phyloP scores from a whole-genome alignment of 345 rosid genomes.

The Eucalyptus sp. region DNA sequence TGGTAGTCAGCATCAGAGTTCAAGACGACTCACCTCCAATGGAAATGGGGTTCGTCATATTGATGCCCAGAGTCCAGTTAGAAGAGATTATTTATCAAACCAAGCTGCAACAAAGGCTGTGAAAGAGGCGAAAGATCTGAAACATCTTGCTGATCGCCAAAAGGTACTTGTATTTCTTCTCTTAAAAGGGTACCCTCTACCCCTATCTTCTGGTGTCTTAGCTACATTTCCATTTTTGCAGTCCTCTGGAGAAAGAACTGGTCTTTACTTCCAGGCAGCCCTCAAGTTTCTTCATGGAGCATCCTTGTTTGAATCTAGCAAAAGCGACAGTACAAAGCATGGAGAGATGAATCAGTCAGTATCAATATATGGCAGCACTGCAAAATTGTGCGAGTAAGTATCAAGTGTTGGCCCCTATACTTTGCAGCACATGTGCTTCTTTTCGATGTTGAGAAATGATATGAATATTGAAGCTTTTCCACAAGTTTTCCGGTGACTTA shows the following conservation, averaged over 20 bases:
- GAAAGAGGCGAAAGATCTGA: slow-evolving; percentile 90
- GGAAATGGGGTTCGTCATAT: slow-evolving; percentile 38
- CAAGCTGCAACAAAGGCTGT: slow-evolving; percentile 62
- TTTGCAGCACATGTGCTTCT: background rate
- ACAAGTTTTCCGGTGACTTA: background rate
- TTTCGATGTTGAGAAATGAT: background rate
- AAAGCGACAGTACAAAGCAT: slow-evolving; percentile 50
- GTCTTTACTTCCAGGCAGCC: slow-evolving; percentile 88
- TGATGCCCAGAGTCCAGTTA: slow-evolving; percentile 57
- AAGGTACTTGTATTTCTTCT: slow-evolving; percentile 37
- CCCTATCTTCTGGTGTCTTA: background rate
- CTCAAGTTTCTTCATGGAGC: slow-evolving; percentile 93
- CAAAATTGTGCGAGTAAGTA: slow-evolving; percentile 93
- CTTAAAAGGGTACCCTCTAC: slow-evolving; percentile 32
- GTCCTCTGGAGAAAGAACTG: slow-evolving; percentile 68
- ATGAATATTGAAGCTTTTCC: background rate
- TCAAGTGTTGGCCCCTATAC: background rate
- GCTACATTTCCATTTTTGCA: slow-evolving; percentile 14
- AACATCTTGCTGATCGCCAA: slow-evolving; percentile 88
- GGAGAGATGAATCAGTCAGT: slow-evolving; percentile 58
- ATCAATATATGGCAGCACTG: slow-evolving; percentile 73
- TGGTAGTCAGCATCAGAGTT: slow-evolving; percentile 31
- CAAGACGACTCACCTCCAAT: slow-evolving; percentile 32
- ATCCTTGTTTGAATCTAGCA: slow-evolving; percentile 58
- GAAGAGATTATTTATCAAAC: slow-evolving; percentile 53